Conservation (phyloP, 305 asterid species). For the Fraxinus baroniana region DNA sequence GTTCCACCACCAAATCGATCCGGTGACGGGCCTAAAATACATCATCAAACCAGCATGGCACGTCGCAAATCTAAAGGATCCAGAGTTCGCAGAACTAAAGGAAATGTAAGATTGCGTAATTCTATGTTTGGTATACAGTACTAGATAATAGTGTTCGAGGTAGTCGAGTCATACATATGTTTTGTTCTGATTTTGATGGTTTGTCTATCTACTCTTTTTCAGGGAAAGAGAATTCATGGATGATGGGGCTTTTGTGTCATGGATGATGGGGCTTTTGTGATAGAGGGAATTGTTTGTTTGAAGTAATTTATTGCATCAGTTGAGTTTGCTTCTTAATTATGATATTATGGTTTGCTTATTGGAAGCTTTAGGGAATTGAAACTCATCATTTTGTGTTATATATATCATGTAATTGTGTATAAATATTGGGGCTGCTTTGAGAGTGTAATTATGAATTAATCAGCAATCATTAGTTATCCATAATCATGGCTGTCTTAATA, state of each 20-base stretch:
- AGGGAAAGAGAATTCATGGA: constrained; percentile 33
- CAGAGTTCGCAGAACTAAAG: constrained; percentile 9
- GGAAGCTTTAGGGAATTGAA: background rate
- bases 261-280: constrained; percentile 13
- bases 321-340: background rate
- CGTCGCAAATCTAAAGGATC: constrained; percentile 12
- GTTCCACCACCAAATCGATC: constrained; percentile 27
- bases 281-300: background rate
- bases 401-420: background rate
- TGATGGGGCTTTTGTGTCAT: too few species aligned
- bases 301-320: background rate
- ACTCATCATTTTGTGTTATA: background rate
- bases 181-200: background rate
- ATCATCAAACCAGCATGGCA: constrained; percentile 5
- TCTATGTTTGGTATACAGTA: background rate
- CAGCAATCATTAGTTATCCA: background rate
- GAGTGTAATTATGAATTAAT: background rate
- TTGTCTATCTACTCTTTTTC: constrained; percentile 13
- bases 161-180: background rate
- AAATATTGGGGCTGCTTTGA: background rate
- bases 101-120: constrained; percentile 21
- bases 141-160: background rate
- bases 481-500: background rate
- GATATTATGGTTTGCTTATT: background rate
- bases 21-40: background rate